These are phyloP conservation scores for Botrytis cinerea DNA, from an alignment of 2,329 filamentous ascomycete species.

Conservation along the genomic window DNA sequence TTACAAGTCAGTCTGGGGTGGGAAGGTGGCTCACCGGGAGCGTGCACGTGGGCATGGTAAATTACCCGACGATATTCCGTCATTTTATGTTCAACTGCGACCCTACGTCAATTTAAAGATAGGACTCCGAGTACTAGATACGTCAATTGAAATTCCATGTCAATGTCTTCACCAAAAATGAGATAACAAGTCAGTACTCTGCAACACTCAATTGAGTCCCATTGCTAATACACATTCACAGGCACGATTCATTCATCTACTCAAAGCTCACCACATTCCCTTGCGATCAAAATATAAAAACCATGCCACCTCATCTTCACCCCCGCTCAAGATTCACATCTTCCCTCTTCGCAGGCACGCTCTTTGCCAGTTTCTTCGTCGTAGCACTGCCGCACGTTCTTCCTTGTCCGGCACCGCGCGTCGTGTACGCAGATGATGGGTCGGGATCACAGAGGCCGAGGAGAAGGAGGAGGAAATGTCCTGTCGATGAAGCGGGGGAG, in stretches of 20 bases:
- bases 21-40: background rate
- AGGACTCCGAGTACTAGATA: background rate
- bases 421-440: constrained; percentile 66
- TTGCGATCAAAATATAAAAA: constrained; percentile 25
- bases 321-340: constrained; percentile 91
- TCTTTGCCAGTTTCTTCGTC: constrained; percentile 86
- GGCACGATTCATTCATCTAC: constrained; percentile 9
- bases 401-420: constrained; percentile 82
- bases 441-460: constrained; percentile 41
- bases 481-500: constrained; percentile 26
- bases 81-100: background rate
- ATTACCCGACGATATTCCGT: background rate
- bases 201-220: background rate
- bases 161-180: background rate
- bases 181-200: background rate
- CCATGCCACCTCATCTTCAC: constrained; percentile 84
- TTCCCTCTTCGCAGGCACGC: constrained; percentile 91
- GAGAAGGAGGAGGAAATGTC: constrained; percentile 49
- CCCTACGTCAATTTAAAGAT: constrained; percentile 2
- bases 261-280: constrained; percentile 29
- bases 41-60: background rate
- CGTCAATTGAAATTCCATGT: background rate
- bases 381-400: constrained; percentile 88
- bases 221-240: background rate
- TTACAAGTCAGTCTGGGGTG: background rate